Evolutionary conservation across 768 basidiomycete genomes (phyloP).

Genomic region (Postia placenta): DNA sequence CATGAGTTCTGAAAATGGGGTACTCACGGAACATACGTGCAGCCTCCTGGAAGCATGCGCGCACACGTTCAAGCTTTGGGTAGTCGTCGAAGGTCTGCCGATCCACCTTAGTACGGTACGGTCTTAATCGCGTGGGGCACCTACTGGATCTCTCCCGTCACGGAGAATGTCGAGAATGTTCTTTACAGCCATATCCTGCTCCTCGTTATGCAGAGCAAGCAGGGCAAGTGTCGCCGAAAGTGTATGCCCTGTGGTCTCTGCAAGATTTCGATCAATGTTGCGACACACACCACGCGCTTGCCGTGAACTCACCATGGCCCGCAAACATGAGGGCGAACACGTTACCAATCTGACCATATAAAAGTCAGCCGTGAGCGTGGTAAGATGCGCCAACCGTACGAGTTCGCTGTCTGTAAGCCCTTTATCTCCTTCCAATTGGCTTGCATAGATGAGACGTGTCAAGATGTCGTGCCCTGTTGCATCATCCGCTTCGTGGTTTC

Average conservation of each 20-base stretch:
- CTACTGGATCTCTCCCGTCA: not conserved
- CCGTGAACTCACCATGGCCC: constrained; percentile 1
- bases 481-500: not conserved
- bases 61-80: constrained; percentile 1
- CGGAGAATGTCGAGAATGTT: not conserved
- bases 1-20: too few relatives aligned
- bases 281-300: not conserved
- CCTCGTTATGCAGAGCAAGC: constrained; percentile 6
- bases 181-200: constrained; percentile 2
- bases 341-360: constrained; percentile 3
- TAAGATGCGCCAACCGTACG: not conserved
- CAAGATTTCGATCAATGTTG: not conserved
- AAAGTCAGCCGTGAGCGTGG: not conserved
- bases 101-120: not conserved
- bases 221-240: constrained; percentile 2
- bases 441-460: constrained; percentile 3
- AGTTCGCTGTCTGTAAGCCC: constrained; percentile 3
- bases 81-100: constrained; percentile 6
- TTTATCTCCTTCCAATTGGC: not conserved
- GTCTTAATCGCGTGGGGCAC: not conserved
- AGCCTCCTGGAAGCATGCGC: constrained; percentile 15
- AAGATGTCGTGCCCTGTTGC: not conserved
- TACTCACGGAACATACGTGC: constrained; percentile 12
- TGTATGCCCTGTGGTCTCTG: constrained; percentile 6
- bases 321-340: constrained; percentile 6